These are phyloP conservation scores for Orbilia quercus DNA, from an alignment of 2,329 filamentous ascomycete species.

Conservation along the genomic window DNA sequence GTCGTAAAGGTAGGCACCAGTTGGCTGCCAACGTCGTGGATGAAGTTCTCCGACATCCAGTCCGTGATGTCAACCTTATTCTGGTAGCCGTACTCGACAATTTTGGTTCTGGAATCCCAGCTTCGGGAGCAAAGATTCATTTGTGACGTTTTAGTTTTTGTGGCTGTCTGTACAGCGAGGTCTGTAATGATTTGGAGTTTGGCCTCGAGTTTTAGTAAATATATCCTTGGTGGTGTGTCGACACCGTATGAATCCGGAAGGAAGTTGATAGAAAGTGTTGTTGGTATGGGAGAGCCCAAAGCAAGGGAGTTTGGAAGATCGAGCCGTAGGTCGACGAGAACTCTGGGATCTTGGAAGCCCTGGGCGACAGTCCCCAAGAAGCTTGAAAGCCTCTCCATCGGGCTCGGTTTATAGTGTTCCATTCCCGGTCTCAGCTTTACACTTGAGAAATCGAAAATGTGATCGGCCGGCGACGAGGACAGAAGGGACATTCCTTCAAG, in stretches of 20 bases:
- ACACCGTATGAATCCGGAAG: constrained; percentile 41
- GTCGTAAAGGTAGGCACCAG: constrained; percentile 46
- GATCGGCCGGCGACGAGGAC: constrained; percentile 16
- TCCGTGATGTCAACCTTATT: constrained; percentile 37
- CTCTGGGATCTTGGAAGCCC: constrained; percentile 32
- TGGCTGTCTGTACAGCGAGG: constrained; percentile 22
- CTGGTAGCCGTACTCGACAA: constrained; percentile 41
- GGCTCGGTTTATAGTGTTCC: constrained; percentile 40
- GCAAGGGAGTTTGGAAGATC: constrained; percentile 40
- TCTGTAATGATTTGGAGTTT: constrained; percentile 48
- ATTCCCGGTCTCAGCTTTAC: constrained; percentile 31
- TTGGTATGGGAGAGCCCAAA: constrained; percentile 21
- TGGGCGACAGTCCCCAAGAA: constrained; percentile 33
- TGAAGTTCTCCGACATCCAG: constrained; percentile 49
- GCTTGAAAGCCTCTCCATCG: constrained; percentile 41
- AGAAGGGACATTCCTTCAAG: constrained; percentile 10
- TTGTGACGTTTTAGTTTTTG: constrained; percentile 19
- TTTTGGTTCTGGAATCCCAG: constrained; percentile 31
- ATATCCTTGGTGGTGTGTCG: constrained; percentile 38
- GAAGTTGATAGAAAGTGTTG: constrained; percentile 27
- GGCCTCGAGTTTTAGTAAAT: constrained; percentile 34
- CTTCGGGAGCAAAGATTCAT: constrained; percentile 37
- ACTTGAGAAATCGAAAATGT: constrained; percentile 35
- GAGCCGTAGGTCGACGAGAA: constrained; percentile 37
- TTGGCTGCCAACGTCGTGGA: constrained; percentile 44